Percentiles rank a stretch among this genome's conserved stretches.
phyloP scores from a whole-genome alignment of 306 rosid species.

The Gillenia trifoliata region DNA sequence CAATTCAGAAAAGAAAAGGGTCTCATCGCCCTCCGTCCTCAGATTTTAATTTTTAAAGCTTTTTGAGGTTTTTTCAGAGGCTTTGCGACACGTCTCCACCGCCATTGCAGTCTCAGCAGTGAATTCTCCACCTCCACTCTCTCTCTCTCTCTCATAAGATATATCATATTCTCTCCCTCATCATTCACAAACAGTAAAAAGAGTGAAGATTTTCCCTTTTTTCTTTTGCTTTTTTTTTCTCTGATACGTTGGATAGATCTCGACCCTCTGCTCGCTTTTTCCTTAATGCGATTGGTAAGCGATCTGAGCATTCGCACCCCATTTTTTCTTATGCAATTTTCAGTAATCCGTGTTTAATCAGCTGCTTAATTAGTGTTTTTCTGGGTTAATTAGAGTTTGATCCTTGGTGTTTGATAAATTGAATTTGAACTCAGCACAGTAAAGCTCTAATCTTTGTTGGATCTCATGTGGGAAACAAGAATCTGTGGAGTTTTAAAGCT shows the following conservation, averaged over 20 bases:
- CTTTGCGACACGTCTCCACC: neutral
- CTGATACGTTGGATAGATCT: conserved; percentile 33
- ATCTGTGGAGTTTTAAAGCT: neutral
- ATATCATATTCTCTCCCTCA: neutral
- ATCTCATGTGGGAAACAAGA: neutral
- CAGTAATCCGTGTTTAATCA: neutral
- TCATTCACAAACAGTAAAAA: neutral
- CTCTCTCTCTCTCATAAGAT: neutral
- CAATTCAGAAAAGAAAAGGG: neutral
- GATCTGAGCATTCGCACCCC: conserved; percentile 4
- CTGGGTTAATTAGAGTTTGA: conserved; percentile 1
- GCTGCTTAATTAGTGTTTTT: neutral
- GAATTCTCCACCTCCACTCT: neutral
- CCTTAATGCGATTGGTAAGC: conserved; percentile 45
- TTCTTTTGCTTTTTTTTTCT: neutral
- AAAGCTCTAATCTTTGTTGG: neutral
- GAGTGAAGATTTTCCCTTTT: neutral
- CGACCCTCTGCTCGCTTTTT: conserved; percentile 22
- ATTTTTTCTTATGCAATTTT: neutral
- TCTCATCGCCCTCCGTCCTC: neutral
- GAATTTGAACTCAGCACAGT: neutral
- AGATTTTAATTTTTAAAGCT: neutral
- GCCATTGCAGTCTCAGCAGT: neutral
- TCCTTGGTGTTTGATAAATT: neutral
- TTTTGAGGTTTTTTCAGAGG: neutral